Evolutionary conservation across 306 rosid species (phyloP).

Genomic region (Rubus idaeus): DNA sequence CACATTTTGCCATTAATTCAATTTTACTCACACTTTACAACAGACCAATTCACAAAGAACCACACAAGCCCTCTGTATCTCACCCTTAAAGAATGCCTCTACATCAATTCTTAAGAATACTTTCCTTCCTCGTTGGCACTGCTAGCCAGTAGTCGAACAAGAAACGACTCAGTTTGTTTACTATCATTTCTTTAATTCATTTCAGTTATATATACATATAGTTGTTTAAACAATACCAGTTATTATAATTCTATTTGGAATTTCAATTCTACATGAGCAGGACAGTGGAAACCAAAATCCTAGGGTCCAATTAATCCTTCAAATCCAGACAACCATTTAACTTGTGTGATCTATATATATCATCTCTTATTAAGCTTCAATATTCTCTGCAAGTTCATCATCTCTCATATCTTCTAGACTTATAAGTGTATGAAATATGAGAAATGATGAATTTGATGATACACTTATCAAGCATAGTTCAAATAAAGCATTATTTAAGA

Average conservation of each 20-base stretch:
- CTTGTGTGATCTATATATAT: not conserved
- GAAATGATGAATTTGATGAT: not conserved
- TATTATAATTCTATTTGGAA: not conserved
- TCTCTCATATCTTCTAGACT: not conserved
- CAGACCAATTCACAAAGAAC: not conserved
- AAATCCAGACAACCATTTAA: not conserved
- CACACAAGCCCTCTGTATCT: not conserved
- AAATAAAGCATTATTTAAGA: not conserved
- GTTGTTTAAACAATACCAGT: not conserved
- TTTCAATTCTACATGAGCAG: not conserved
- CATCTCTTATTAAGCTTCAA: not conserved
- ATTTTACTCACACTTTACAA: not conserved
- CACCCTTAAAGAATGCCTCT: not conserved
- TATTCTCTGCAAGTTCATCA: not conserved
- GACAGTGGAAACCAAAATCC: not conserved
- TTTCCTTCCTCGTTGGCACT: slow-evolving; percentile 3
- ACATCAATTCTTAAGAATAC: not conserved
- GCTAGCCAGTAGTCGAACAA: not conserved
- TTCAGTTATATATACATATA: not conserved
- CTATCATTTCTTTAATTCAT: not conserved
- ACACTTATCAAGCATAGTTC: not conserved
- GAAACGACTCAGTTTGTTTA: not conserved
- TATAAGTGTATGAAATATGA: not conserved
- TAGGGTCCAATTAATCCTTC: not conserved
- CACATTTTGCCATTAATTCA: not conserved